phyloP scores from a whole-genome alignment of 148 eudicot species.

The Suaeda aralocaspica region DNA sequence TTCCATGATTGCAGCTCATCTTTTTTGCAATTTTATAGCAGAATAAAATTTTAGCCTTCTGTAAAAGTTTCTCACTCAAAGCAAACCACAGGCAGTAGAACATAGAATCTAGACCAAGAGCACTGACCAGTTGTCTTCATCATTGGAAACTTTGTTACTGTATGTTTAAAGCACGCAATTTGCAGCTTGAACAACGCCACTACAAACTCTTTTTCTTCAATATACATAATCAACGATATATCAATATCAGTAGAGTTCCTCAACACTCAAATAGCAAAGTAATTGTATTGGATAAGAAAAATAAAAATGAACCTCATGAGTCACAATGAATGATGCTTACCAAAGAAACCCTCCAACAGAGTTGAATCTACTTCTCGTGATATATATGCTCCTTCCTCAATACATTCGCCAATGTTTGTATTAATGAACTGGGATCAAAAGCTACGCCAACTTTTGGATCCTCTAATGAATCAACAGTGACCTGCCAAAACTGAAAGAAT shows the following conservation, averaged over 20 bases:
- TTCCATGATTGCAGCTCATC: neutral
- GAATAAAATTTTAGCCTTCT: neutral
- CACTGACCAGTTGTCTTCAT: neutral
- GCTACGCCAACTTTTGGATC: conserved; percentile 70
- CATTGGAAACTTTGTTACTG: neutral
- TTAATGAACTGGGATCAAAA: conserved; percentile 68
- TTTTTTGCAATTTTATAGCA: neutral
- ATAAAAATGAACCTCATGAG: neutral
- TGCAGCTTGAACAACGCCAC: conserved; percentile 3
- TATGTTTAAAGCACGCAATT: neutral
- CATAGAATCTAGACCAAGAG: neutral
- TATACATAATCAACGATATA: neutral
- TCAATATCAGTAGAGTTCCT: neutral
- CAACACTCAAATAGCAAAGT: neutral
- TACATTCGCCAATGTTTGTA: conserved; percentile 60
- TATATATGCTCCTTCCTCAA: conserved; percentile 20
- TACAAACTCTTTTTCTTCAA: neutral
- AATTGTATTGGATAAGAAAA: neutral
- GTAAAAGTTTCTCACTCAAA: neutral
- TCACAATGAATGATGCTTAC: neutral
- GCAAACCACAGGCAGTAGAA: neutral
- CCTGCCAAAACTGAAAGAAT: conserved; percentile 36
- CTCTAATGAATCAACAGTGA: conserved; percentile 59
- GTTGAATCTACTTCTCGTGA: conserved; percentile 4
- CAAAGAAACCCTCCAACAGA: neutral